phyloP scores from a whole-genome alignment of 2,329 filamentous ascomycete genomes.

The Beauveria sp. region DNA sequence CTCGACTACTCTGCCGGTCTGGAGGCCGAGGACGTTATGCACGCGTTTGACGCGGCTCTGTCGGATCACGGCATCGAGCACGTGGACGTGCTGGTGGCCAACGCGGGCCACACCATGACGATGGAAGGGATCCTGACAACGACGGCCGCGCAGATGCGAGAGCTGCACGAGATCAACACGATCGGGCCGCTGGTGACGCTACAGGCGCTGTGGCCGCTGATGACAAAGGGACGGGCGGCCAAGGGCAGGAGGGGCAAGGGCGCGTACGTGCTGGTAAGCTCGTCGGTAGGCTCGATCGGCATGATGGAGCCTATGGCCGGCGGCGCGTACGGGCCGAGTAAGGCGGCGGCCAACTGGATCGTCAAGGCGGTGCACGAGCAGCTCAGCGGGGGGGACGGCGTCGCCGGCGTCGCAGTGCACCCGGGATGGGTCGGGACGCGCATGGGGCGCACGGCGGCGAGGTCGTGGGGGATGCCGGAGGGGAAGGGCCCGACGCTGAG shows the following conservation, averaged over 20 bases:
- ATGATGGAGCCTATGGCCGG: constrained; percentile 24
- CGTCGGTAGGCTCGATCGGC: constrained; percentile 26
- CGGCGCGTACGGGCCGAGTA: constrained; percentile 28
- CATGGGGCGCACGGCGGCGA: constrained; percentile 23
- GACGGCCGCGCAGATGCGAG: constrained; percentile 25
- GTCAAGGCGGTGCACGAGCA: constrained; percentile 23
- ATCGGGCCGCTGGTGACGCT: constrained; percentile 29
- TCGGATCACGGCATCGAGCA: constrained; percentile 19
- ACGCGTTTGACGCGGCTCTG: constrained; percentile 19
- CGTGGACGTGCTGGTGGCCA: constrained; percentile 45
- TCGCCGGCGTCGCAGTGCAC: constrained; percentile 23
- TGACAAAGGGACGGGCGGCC: constrained; percentile 16
- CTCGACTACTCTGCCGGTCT: constrained; percentile 28
- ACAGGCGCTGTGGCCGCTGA: constrained; percentile 28
- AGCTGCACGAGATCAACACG: constrained; percentile 37
- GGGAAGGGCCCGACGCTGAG: constrained; percentile 18
- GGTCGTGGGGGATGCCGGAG: constrained; percentile 22
- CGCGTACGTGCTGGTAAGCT: constrained; percentile 29
- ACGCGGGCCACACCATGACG: constrained; percentile 34
- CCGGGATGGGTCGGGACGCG: constrained; percentile 30
- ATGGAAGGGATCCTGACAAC: constrained; percentile 22
- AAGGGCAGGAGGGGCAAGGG: constrained; percentile 13
- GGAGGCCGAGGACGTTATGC: constrained; percentile 18
- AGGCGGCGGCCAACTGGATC: constrained; percentile 28
- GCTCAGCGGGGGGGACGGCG: constrained; percentile 3